Base-by-base conservation (phyloP, 306 rosid genomes). In the Prinsepia uniflora region DNA sequence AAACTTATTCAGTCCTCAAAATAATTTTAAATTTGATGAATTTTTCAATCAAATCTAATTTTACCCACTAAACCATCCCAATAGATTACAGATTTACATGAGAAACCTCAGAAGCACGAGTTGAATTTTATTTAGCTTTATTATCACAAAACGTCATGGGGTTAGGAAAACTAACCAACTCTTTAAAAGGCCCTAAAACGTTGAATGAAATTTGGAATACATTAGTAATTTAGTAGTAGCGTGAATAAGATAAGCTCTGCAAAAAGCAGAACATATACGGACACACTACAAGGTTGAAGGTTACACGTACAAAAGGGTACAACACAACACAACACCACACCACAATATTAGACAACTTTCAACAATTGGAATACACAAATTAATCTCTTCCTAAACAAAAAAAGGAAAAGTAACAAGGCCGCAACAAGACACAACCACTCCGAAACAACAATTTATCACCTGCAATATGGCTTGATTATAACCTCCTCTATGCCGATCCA, bases 401-500 rank as follows among this genome's bases (percentile, higher is more conserved):
- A 47, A 36, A 0, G 36, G 47, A 42, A 57, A 9, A 46, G 36
- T 8, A 72, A 18, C 67, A 63, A 62, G 75, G 47, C 36, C 36
- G 71, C 22, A 59, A 65, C 49, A 61, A 72, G 62, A 54, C 62
- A 68, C 56, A 67, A n/a, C 59, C 74, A n/a, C 74, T 68, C 65
- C 8, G 65, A 72, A 61, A 63, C 50, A 62, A 53, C 9, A 54
- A 42, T 22, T 34, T 24, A 30, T 49, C 73, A 61, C 71, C 44
- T 71, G 53, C 74, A 1, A 34, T 56, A 70, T 44, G 53, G 63
- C 52, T 34, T 22, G 52, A 63, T 52, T 36, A 59, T 30, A 30
- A 30, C 2, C 36, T 30, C 48, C 67, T 52, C 72, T 78, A 95
- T 36, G 92, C 97, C 2, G 99, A 95, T 74, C 97, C 97, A 72